Evolutionary conservation across 2,329 filamentous ascomycete genomes (phyloP), one percentile per base, ranked within the genome.

Genomic region (Claviceps fusiformis): DNA sequence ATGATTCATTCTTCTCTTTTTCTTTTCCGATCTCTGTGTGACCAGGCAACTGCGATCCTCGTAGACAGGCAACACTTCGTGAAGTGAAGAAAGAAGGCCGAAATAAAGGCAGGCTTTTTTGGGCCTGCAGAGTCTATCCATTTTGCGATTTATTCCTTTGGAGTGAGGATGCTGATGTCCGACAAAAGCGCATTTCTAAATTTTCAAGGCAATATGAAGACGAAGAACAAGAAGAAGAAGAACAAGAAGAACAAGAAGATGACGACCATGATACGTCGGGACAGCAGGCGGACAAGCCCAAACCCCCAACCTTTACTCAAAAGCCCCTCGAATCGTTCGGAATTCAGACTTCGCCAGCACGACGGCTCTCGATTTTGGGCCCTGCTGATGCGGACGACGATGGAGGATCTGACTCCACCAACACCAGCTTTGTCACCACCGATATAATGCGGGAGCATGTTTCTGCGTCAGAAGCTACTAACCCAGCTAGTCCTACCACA

Each of bases 141-240:
- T 64, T 66, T 50, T 78, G 75, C 62, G 54, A 61, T 7, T 75
- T 77, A 60, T 78, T 75, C 56, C 60, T 76, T 27, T 77, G 70
- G 69, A 65, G 67, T n/a, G 69, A 75, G 8, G 64, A 66, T 1
- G 72, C 73, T 10, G 57, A 61, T 39, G 53, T 58, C 24, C 65
- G 66, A 5, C 65, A 72, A 59, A 62, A 56, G 0, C 63, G 62
- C 4, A 55, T 62, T 39, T 47, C 55, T 5, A 51, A 57, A 9
- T 60, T 44, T 11, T 50, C 29, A 3, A 51, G 50, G 33, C 56
- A 59, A 59, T 29, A 51, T 6, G 15, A 39, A 39, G 11, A 39
- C 24, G 24, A 24, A 24, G 24, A 24, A 24, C 24, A 24, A 24
- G 24, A 24, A 24, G 2, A 24, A 24, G 35, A 13, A 11, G 6